Evolutionary conservation across 306 rosid genomes (phyloP).

Genomic region (Senna tora): DNA sequence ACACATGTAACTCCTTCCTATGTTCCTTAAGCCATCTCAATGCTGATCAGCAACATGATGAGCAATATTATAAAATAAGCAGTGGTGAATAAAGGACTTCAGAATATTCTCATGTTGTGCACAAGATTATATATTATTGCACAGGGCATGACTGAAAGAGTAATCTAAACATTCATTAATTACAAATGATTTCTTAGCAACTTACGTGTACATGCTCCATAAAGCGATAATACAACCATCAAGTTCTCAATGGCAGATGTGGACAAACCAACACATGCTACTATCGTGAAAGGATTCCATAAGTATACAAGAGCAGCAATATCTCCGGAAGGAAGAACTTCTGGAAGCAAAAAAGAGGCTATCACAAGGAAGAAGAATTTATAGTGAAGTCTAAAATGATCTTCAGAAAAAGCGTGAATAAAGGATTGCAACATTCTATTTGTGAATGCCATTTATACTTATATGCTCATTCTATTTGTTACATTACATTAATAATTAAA

Average conservation of each 20-base stretch:
- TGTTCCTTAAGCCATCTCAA: not conserved
- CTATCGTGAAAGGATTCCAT: conserved; percentile 57
- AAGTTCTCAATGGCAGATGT: conserved; percentile 55
- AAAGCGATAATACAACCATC: conserved; percentile 49
- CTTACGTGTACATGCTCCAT: conserved; percentile 59
- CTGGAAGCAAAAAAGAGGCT: conserved; percentile 41
- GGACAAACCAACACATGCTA: conserved; percentile 57
- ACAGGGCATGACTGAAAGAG: conserved; percentile 19
- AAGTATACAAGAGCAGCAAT: conserved; percentile 53
- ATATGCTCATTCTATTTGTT: conserved; percentile 4
- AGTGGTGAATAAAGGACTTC: not conserved
- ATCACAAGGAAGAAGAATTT: conserved; percentile 33
- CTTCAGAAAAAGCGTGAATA: too few relatives aligned
- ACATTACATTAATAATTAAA: not conserved
- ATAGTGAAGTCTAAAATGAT: conserved; percentile 16
- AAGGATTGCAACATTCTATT: too few relatives aligned
- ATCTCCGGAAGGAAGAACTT: conserved; percentile 50
- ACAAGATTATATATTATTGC: not conserved
- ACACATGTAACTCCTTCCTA: conserved; percentile 5
- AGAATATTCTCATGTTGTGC: not conserved
- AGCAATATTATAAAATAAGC: not conserved
- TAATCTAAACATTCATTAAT: conserved; percentile 3
- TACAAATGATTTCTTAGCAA: conserved; percentile 14
- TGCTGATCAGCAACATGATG: not conserved
- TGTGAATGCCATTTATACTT: not conserved